Evolutionary conservation across 2,329 filamentous ascomycete species (phyloP), one percentile per base, ranked within the genome.

Genomic region (Pseudogymnoascus destructans): DNA sequence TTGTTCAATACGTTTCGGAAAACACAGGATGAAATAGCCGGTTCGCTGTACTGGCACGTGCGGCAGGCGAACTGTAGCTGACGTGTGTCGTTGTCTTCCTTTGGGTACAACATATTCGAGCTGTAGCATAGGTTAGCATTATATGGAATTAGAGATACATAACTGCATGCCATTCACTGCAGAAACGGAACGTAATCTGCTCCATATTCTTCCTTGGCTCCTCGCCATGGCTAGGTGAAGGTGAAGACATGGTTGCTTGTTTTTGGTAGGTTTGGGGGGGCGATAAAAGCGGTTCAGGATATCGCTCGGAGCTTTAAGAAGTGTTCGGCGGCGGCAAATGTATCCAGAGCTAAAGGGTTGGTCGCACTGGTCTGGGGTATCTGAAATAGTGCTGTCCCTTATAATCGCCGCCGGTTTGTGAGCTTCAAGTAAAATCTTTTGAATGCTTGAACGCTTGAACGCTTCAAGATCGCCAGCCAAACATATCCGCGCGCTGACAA

Each of bases 91-190:
- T 86, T 84, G 73, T 98, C 90, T 77, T 98, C 95, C 74, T 95
- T 93, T 56, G 93, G 93, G 70, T 97, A 97, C 58, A 98, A 79
- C 81, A 98, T 87, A 78, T 98, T 98, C 67, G 91, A 95, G 76
- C 85, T 87, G 65, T 46, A 21, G 38, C 38, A 42, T 23, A 33
- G 36, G 60, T 68, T 59, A 67, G 68, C 49, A 56, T 25, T 10
- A 15, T 23, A 21, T 23, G 23, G 30, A 17, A 25, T 57, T 13
- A 35, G 23, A 15, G 33, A 17, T 23, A 35, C 30, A 25, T 35
- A 36, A 38, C 36, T 56, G 65, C 74, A 66, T 73, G 86, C 85
- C 93, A 98, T 79, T 98, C 93, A 66, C 89, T 90, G 77, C 93
- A 98, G 79, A 98, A 98, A 69, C 89, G 86, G 74, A 97, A 98